Evolutionary conservation across 768 basidiomycete genomes (phyloP).

Genomic region (Tylopilus rubrobrunneus): DNA sequence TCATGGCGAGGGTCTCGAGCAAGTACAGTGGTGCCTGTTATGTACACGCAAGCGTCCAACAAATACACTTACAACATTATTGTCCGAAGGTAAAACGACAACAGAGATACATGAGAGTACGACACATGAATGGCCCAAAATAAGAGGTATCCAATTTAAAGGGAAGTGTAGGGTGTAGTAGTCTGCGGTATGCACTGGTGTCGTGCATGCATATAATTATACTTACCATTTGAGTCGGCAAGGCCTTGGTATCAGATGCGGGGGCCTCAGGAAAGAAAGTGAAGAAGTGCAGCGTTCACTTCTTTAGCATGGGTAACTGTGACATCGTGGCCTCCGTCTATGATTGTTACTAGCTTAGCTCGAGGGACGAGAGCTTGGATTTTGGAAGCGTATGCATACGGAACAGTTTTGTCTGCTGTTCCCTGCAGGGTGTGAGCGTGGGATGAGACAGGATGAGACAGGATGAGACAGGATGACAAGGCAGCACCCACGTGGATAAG

Average conservation of each 20-base stretch:
- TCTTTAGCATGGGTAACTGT: conserved; percentile 30
- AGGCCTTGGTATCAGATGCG: not conserved
- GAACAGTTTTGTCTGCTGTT: conserved; percentile 32
- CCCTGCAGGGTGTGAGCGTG: conserved; percentile 19
- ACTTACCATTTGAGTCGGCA: too few relatives aligned
- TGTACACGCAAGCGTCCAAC: too few relatives aligned
- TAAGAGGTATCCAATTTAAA: too few relatives aligned
- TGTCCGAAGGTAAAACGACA: not conserved
- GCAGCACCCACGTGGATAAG: conserved; percentile 57
- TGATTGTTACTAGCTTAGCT: conserved; percentile 29
- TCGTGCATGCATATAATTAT: not conserved
- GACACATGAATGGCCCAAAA: not conserved
- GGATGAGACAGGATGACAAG: not conserved
- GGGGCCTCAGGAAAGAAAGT: conserved; percentile 22
- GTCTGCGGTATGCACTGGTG: not conserved
- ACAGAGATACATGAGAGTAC: conserved; percentile 9
- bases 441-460: not conserved
- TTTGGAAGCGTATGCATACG: conserved; percentile 29
- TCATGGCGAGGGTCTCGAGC: conserved; percentile 1
- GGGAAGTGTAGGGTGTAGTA: conserved; percentile 4
- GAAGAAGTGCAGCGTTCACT: conserved; percentile 27
- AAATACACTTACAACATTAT: conserved; percentile 14
- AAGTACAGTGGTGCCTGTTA: too few relatives aligned
- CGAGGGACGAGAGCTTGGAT: conserved; percentile 29
- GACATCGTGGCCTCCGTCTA: conserved; percentile 28